phyloP scores from a whole-genome alignment of 306 rosid species.

The Cicer judaicum region DNA sequence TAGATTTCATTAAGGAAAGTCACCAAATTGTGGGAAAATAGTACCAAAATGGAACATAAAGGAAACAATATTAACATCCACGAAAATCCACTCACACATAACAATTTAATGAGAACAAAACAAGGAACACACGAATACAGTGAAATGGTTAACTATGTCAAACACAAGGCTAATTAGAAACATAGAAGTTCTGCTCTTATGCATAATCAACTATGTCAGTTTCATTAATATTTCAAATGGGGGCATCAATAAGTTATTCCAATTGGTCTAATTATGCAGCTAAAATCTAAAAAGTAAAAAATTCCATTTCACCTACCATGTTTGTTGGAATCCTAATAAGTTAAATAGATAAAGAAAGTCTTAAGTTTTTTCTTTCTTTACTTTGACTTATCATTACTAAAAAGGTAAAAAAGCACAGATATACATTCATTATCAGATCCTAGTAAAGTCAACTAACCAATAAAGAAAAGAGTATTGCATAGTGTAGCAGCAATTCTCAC shows the following conservation, averaged over 20 bases:
- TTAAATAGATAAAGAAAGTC: conserved; percentile 4
- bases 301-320: conserved; percentile 18
- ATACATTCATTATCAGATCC: neutral
- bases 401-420: neutral
- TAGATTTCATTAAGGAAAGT: neutral
- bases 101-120: neutral
- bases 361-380: neutral
- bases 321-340: conserved; percentile 1
- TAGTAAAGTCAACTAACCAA: conserved; percentile 13
- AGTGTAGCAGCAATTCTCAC: neutral
- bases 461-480: neutral
- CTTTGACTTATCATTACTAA: conserved; percentile 30
- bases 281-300: too few species aligned
- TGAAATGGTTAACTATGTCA: neutral
- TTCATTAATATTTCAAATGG: neutral
- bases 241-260: neutral
- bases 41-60: neutral
- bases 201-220: neutral
- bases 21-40: conserved; percentile 18
- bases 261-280: conserved; percentile 13
- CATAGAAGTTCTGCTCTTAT: neutral
- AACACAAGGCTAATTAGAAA: neutral
- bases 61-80: neutral
- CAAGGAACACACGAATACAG: neutral
- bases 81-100: neutral